Percentiles rank a stretch among this genome's conserved stretches.
These are phyloP conservation scores for Spergularia marina DNA, from an alignment of 148 eudicot genomes.

Conservation along the genomic window DNA sequence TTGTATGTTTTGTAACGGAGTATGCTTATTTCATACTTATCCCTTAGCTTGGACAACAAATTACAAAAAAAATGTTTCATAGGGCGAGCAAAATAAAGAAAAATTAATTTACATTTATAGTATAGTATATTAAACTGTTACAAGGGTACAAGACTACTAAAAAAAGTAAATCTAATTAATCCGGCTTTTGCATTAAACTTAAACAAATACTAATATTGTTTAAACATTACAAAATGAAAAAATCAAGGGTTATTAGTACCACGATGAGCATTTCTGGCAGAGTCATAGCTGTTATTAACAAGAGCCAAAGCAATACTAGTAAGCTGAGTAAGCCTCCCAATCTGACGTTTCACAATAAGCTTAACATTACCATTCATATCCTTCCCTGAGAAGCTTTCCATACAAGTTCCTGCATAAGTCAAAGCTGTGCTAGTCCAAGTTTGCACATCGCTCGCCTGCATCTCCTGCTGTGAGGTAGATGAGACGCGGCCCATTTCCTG, in stretches of 20 bases:
- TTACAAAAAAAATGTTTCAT: too few relatives aligned
- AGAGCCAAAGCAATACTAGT: conserved; percentile 46
- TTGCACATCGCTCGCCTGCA: conserved; percentile 29
- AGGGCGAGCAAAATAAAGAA: too few relatives aligned
- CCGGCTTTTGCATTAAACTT: background rate
- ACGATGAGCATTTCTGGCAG: conserved; percentile 9
- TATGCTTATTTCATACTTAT: too few relatives aligned
- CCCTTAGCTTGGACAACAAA: too few relatives aligned
- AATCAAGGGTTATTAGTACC: conserved; percentile 14
- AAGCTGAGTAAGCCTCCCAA: conserved; percentile 28
- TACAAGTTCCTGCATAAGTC: conserved; percentile 37
- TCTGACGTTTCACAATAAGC: conserved; percentile 18
- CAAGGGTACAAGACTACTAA: too few relatives aligned
- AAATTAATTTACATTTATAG: background rate
- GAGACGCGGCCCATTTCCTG: conserved; percentile 13
- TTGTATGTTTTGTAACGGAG: too few relatives aligned
- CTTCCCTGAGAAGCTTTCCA: conserved; percentile 29
- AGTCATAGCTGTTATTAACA: conserved; percentile 26
- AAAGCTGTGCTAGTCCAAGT: conserved; percentile 45
- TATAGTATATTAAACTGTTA: background rate
- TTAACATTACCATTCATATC: conserved; percentile 29
- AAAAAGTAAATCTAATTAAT: background rate
- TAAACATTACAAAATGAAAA: background rate
- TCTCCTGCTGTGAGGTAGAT: background rate
- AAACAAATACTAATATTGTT: background rate